Evolutionary conservation across 139 green algal genomes (phyloP).

Genomic region (Chlamydomonas incerta): DNA sequence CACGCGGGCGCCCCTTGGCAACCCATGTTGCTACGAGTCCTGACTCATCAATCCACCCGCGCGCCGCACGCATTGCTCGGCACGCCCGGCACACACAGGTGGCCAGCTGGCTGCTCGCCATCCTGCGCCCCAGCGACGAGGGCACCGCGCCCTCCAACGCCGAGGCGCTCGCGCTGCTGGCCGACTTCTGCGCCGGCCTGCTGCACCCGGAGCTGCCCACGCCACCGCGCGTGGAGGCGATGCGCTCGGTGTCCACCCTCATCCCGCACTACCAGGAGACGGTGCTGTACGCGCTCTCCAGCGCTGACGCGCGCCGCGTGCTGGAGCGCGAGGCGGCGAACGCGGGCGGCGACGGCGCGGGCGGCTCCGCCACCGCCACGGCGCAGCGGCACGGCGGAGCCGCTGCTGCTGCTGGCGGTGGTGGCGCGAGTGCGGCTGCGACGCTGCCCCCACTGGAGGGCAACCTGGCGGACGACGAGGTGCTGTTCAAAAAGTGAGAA

Average conservation of each 20-base stretch:
- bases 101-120: conserved; percentile 36
- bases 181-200: conserved; percentile 74
- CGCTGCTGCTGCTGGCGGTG: no score
- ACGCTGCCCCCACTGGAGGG: not conserved
- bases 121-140: conserved; percentile 27
- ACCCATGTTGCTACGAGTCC: no score
- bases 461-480: conserved; percentile 17
- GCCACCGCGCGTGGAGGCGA: conserved; percentile 64
- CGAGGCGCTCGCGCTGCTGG: conserved; percentile 74
- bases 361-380: no score
- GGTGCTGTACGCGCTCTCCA: conserved; percentile 43
- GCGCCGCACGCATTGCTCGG: not conserved
- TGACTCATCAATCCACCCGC: no score
- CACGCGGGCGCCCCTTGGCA: no score
- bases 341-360: no score
- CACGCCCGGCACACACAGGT: not conserved
- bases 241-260: conserved; percentile 75
- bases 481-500: conserved; percentile 37
- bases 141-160: conserved; percentile 62
- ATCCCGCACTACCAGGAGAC: conserved; percentile 72
- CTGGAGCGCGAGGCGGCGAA: not conserved
- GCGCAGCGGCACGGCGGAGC: no score
- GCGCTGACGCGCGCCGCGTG: conserved; percentile 30
- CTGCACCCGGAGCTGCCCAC: conserved; percentile 68
- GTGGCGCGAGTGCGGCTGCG: no score